Conservation (phyloP, 2,329 filamentous ascomycete genomes). For the Cytospora schulzeri region DNA sequence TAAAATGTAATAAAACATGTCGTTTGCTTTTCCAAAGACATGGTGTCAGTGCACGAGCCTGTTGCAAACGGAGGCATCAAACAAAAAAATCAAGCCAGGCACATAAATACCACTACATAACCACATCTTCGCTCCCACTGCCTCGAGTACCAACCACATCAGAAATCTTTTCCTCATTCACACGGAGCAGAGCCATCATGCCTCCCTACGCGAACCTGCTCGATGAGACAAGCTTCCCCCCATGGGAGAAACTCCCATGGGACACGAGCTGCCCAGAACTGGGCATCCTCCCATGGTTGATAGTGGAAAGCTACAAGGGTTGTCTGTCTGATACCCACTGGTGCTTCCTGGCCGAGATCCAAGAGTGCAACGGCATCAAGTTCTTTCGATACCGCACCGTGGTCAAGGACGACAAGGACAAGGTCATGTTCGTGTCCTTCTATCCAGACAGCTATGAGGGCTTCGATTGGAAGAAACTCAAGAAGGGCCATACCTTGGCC, state of each 20-base stretch:
- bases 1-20: too few relatives aligned
- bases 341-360: slow-evolving; percentile 50
- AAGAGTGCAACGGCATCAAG: slow-evolving; percentile 19
- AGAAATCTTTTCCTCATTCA: background rate
- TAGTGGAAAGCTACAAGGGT: too few relatives aligned
- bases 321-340: background rate
- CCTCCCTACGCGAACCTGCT: background rate
- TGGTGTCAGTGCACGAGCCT: too few relatives aligned
- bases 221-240: background rate
- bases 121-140: background rate
- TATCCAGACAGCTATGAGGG: slow-evolving; percentile 27
- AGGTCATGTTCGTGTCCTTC: slow-evolving; percentile 28
- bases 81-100: too few relatives aligned
- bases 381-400: slow-evolving; percentile 28
- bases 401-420: slow-evolving; percentile 27
- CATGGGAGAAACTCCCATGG: slow-evolving; percentile 1
- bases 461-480: slow-evolving; percentile 28
- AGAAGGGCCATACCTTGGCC: slow-evolving; percentile 32
- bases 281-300: too few relatives aligned
- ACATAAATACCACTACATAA: background rate
- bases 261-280: too few relatives aligned
- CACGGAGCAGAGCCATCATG: background rate
- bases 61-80: background rate
- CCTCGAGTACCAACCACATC: too few relatives aligned
- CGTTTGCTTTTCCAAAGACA: too few relatives aligned